A percentile compares a stretch with the other conserved stretches of the same genome.
phyloP scores from a whole-genome alignment of 371 early-diverging fungal genomes.

The Blakeslea trispora region DNA sequence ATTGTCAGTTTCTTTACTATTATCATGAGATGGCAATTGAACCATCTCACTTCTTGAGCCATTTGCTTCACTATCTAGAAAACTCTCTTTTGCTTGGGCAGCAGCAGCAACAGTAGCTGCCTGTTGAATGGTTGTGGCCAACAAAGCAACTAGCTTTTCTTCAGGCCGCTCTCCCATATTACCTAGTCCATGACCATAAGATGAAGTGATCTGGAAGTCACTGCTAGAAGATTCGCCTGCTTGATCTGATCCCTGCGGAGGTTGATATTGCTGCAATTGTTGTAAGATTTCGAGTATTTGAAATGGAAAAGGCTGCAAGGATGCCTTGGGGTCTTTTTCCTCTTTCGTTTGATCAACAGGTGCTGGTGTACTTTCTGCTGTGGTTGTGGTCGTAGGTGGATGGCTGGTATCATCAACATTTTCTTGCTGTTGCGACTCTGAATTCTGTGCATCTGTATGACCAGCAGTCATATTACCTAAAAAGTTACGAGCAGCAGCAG shows the following conservation, averaged over 20 bases:
- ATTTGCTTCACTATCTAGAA: neutral
- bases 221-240: neutral
- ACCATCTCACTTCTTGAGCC: neutral
- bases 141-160: conserved; percentile 28
- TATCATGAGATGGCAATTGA: neutral
- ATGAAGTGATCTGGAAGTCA: conserved; percentile 10
- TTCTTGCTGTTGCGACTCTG: neutral
- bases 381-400: conserved; percentile 8
- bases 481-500: conserved; percentile 29
- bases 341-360: neutral
- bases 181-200: conserved; percentile 2
- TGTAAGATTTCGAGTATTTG: conserved; percentile 33
- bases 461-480: conserved; percentile 7
- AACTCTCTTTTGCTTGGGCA: neutral
- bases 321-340: conserved; percentile 10
- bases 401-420: too few relatives aligned
- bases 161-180: conserved; percentile 22
- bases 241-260: conserved; percentile 6
- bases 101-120: conserved; percentile 25
- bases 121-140: conserved; percentile 22
- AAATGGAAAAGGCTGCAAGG: conserved; percentile 20
- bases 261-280: conserved; percentile 34
- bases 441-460: neutral
- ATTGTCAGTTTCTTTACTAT: neutral
- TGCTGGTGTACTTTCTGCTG: conserved; percentile 2